Conservation (phyloP, 2,329 filamentous ascomycete genomes). For the Exophiala spinifera region DNA sequence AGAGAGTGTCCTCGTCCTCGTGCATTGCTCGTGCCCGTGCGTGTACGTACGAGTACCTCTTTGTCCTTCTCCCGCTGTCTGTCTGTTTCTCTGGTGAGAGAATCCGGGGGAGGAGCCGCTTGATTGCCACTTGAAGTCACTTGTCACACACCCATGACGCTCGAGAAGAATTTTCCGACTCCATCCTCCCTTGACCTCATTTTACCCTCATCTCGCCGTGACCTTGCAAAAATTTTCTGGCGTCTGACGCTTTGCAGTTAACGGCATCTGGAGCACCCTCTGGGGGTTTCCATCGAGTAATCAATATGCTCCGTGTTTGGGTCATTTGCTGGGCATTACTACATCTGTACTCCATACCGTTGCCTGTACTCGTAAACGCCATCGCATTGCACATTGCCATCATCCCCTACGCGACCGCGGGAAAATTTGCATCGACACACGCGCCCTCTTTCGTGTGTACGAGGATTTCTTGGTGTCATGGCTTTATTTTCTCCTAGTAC, state of each 20-base stretch:
- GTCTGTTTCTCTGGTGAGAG: not conserved
- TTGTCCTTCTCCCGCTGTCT: not conserved
- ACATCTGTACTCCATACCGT: too few relatives aligned
- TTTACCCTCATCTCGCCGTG: slow-evolving; percentile 16
- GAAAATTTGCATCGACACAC: not conserved
- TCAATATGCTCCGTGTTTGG: slow-evolving; percentile 2
- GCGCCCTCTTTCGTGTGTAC: not conserved
- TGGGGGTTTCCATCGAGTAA: slow-evolving; percentile 19
- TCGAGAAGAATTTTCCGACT: too few relatives aligned
- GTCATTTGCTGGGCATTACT: not conserved
- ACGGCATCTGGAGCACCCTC: slow-evolving; percentile 20
- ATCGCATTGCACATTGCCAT: too few relatives aligned
- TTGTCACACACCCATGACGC: slow-evolving; percentile 5
- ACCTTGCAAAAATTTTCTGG: slow-evolving; percentile 23
- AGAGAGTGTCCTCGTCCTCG: too few relatives aligned
- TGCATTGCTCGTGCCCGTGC: too few relatives aligned
- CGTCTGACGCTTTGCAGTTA: slow-evolving; percentile 24
- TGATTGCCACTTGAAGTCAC: too few relatives aligned
- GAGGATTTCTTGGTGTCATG: not conserved
- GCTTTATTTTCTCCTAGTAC: too few relatives aligned
- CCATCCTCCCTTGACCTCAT: too few relatives aligned
- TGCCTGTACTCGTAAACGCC: too few relatives aligned
- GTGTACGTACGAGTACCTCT: too few relatives aligned
- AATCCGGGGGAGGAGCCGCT: slow-evolving; percentile 9
- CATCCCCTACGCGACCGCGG: not conserved